A percentile compares a stretch with the other conserved stretches of the same genome.
Conservation (phyloP, 139 green algal genomes). For the Ostreobium quekettii region DNA sequence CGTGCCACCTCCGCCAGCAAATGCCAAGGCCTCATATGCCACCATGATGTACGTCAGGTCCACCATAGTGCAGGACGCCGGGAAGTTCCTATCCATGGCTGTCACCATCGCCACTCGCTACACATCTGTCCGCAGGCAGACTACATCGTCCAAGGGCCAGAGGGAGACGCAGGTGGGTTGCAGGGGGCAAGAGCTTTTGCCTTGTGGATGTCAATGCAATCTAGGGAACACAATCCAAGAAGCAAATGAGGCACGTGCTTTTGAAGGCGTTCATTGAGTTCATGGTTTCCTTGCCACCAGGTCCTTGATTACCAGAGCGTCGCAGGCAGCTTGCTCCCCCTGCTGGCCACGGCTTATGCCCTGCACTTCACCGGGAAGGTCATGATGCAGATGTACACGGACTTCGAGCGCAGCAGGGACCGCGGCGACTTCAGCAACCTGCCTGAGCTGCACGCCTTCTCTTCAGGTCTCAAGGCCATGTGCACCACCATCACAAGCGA, state of each 20-base stretch:
- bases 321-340: constrained; percentile 63
- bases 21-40: constrained; percentile 82
- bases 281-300: constrained; percentile 30
- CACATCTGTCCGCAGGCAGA: constrained; percentile 74
- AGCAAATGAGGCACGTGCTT: too few species aligned
- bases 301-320: constrained; percentile 94
- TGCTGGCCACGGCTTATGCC: constrained; percentile 75
- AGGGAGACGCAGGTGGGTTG: constrained; percentile 55
- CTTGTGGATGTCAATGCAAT: neutral
- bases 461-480: constrained; percentile 71
- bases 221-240: too few species aligned
- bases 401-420: constrained; percentile 55
- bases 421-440: constrained; percentile 69
- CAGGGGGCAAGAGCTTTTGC: neutral
- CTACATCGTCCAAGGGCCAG: constrained; percentile 40
- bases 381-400: constrained; percentile 63
- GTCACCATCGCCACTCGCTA: constrained; percentile 82
- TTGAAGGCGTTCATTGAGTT: neutral
- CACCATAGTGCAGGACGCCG: constrained; percentile 64
- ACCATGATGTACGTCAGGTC: constrained; percentile 90
- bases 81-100: constrained; percentile 50
- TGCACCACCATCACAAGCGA: constrained; percentile 53
- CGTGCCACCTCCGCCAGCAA: constrained; percentile 63
- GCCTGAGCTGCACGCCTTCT: constrained; percentile 84
- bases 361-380: constrained; percentile 66